Evolutionary conservation across 2,329 filamentous ascomycete species (phyloP).

Genomic region (Ophiostoma quercus): DNA sequence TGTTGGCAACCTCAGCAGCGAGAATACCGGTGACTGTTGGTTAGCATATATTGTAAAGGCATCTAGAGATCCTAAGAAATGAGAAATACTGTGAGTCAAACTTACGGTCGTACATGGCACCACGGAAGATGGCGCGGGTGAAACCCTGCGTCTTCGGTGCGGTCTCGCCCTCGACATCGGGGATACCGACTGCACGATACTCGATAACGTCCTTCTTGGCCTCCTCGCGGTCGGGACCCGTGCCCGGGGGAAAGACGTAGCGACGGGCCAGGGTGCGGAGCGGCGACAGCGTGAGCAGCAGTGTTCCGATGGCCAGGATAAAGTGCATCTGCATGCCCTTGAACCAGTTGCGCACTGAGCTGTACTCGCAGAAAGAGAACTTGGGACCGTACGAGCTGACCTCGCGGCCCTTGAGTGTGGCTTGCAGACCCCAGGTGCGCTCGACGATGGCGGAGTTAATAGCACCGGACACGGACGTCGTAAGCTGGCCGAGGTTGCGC

Average conservation of each 20-base stretch:
- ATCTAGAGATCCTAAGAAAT: neutral
- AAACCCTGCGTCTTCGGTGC: slow-evolving; percentile 45
- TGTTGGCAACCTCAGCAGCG: slow-evolving; percentile 58
- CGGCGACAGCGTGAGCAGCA: slow-evolving; percentile 42
- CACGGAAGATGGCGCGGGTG: slow-evolving; percentile 51
- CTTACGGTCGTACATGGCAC: slow-evolving; percentile 62
- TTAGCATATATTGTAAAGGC: slow-evolving; percentile 14
- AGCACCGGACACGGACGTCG: slow-evolving; percentile 46
- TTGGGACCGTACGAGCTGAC: slow-evolving; percentile 54
- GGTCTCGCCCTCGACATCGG: slow-evolving; percentile 42
- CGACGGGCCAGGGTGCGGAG: slow-evolving; percentile 43
- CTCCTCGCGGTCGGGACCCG: slow-evolving; percentile 49
- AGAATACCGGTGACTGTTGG: slow-evolving; percentile 58
- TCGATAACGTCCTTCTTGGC: slow-evolving; percentile 56
- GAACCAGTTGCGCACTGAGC: slow-evolving; percentile 46
- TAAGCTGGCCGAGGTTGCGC: slow-evolving; percentile 51
- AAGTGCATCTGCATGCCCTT: slow-evolving; percentile 49
- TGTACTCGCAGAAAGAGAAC: slow-evolving; percentile 55
- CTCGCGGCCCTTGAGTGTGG: slow-evolving; percentile 41
- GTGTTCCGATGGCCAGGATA: slow-evolving; percentile 39
- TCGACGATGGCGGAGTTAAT: slow-evolving; percentile 54
- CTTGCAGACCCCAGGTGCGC: slow-evolving; percentile 57
- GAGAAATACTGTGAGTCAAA: neutral
- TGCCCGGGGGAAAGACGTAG: slow-evolving; percentile 49
- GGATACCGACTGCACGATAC: slow-evolving; percentile 59